Percentiles rank a stretch among this genome's conserved stretches.
phyloP scores from a whole-genome alignment of 1,284 basidiomycete genomes.

The Malassezia furfur region DNA sequence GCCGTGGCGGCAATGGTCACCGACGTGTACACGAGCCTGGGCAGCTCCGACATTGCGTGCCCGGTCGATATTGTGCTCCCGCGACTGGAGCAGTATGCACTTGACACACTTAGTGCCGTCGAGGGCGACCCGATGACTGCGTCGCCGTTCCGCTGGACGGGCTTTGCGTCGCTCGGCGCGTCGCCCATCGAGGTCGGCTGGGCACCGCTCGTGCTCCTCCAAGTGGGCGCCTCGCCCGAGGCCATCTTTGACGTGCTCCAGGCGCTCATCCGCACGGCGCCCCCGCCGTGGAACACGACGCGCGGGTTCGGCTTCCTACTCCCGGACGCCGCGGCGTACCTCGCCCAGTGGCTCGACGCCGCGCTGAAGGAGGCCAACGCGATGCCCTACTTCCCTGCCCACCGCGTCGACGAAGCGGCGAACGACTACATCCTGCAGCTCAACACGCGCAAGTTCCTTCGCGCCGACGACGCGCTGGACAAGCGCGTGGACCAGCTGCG shows the following conservation, averaged over 20 bases:
- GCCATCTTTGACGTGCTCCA: constrained; percentile 76
- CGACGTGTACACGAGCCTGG: constrained; percentile 24
- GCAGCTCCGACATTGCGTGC: constrained; percentile 34
- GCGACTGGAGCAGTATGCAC: constrained; percentile 34
- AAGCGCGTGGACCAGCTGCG: constrained; percentile 10
- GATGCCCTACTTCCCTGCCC: constrained; percentile 21
- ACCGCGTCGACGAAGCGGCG: constrained; percentile 23
- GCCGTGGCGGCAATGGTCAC: constrained; percentile 23
- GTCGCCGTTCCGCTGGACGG: neutral
- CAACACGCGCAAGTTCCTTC: constrained; percentile 13
- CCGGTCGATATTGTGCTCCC: constrained; percentile 37
- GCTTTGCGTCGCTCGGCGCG: neutral
- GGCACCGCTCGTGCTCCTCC: constrained; percentile 65
- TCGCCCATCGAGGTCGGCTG: constrained; percentile 55
- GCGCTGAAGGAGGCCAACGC: constrained; percentile 5
- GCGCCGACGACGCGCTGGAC: constrained; percentile 11
- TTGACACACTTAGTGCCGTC: constrained; percentile 20
- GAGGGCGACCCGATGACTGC: neutral
- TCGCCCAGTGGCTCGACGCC: constrained; percentile 25
- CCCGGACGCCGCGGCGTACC: constrained; percentile 27
- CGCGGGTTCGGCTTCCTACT: constrained; percentile 30
- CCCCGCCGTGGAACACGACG: constrained; percentile 37
- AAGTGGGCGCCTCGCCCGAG: constrained; percentile 65
- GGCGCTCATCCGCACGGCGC: constrained; percentile 62
- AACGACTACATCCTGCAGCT: constrained; percentile 18